Evolutionary conservation across 495 filamentous ascomycete species (phyloP).

Genomic region (Letharia columbiana): DNA sequence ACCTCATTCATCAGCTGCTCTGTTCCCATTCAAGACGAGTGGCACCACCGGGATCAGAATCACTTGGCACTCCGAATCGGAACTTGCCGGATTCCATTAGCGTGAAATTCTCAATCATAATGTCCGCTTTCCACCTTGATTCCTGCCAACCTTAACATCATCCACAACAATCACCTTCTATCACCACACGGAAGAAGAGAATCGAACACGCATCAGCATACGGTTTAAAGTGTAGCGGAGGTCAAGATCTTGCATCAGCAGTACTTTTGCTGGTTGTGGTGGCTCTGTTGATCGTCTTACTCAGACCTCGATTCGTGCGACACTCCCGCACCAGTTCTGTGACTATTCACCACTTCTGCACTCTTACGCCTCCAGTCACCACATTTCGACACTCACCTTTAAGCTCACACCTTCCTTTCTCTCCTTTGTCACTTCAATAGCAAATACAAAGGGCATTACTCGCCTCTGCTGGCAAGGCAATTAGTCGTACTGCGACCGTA

Average conservation of each 20-base stretch:
- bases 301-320: neutral
- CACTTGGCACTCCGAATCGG: neutral
- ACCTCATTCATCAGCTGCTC: neutral
- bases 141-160: conserved; percentile 17
- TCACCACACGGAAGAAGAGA: conserved; percentile 15
- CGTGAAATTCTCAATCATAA: conserved; percentile 4
- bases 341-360: neutral
- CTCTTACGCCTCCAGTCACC: neutral
- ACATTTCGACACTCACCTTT: neutral
- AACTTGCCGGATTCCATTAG: conserved; percentile 2
- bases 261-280: neutral
- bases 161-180: conserved; percentile 19
- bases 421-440: conserved; percentile 22
- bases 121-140: conserved; percentile 10
- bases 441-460: conserved; percentile 9
- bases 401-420: conserved; percentile 23
- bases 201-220: neutral
- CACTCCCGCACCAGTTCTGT: neutral
- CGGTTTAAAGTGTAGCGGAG: neutral
- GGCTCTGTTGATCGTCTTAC: neutral
- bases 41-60: neutral
- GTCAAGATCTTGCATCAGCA: neutral
- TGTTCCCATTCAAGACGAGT: neutral
- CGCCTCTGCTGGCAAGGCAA: conserved; percentile 7
- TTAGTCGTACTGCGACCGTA: conserved; percentile 18